These are phyloP conservation scores for Rhizopus sp. DNA, from an alignment of 371 early-diverging fungal species.

Conservation along the genomic window DNA sequence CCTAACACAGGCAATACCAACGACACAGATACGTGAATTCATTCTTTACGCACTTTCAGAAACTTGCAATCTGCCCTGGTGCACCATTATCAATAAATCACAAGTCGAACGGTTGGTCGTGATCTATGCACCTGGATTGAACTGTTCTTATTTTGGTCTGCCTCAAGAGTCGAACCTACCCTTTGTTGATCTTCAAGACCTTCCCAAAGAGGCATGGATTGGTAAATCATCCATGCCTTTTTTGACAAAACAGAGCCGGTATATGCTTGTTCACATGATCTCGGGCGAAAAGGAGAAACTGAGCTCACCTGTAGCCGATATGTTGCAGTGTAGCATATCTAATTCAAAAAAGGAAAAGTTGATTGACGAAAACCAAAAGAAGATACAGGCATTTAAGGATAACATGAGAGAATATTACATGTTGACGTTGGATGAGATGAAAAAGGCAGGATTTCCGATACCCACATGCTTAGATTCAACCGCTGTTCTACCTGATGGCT, in stretches of 20 bases:
- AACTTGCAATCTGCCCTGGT: conserved; percentile 31
- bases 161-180: conserved; percentile 12
- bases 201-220: conserved; percentile 12
- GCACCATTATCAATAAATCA: conserved; percentile 26
- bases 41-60: conserved; percentile 38
- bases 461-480: conserved; percentile 47
- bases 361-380: conserved; percentile 13
- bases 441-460: conserved; percentile 52
- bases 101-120: conserved; percentile 32
- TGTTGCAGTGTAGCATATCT: conserved; percentile 37
- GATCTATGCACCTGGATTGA: conserved; percentile 41
- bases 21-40: conserved; percentile 36
- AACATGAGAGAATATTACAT: conserved; percentile 53
- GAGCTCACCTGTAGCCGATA: conserved; percentile 30
- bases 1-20: conserved; percentile 18
- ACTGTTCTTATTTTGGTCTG: conserved; percentile 33
- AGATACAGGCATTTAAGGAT: conserved; percentile 18
- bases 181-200: conserved; percentile 15
- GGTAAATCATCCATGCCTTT: conserved; percentile 45
- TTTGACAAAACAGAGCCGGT: conserved; percentile 26
- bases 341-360: conserved; percentile 26
- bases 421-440: conserved; percentile 51
- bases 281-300: conserved; percentile 31
- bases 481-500: conserved; percentile 40
- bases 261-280: conserved; percentile 38